Base-by-base conservation (phyloP, 78 protist species). In the Thecamonas trahens region DNA sequence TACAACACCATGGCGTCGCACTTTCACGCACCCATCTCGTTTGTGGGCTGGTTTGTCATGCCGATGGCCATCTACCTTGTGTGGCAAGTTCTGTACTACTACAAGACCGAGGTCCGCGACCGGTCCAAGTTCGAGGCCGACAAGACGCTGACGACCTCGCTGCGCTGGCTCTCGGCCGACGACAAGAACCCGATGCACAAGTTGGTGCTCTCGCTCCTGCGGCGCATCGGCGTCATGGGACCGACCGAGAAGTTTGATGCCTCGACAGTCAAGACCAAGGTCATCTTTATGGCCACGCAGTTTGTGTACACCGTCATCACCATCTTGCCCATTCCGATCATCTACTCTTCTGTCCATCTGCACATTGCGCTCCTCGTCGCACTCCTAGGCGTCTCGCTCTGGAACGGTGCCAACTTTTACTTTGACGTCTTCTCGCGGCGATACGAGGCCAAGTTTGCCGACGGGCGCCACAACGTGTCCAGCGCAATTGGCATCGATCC, bases 81-180 rank as follows among this genome's bases (percentile, higher is more conserved):
- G 22, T 68, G 73, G 73, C 73, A 68, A 22, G 45, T 53, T 37
- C 15, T 31, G 14, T 68, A 68, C 31, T 29, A 5, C 40, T 22
- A 8, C 14, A 55, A 54, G 40, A 68, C 73, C 4, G 73, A 68
- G 40, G 39, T 55, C 17, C 22, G 49, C 14, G 34, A 68, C 61
- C 13, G 35, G 13, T 4, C 3, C 22, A 28, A 54, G 40, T 39
- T 68, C 1, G 52, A 54, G 35, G 11, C 24, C n/a, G 53, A 45
- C 38, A 14, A 8, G n/a, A 5, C 20, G 32, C 59, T 68, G 6
- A 22, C 26, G 39, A 68, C 73, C 38, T 54, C 65, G 24, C 40
- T 68, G 26, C 73, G 73, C n/a, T 68, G 73, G 73, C 37, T 68
- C 39, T 2, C 53, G 13, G 8, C 44, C 44, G 63, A 60, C 26